Base-by-base conservation (phyloP, 1,284 basidiomycete genomes). In the Neolentinus lepideus region DNA sequence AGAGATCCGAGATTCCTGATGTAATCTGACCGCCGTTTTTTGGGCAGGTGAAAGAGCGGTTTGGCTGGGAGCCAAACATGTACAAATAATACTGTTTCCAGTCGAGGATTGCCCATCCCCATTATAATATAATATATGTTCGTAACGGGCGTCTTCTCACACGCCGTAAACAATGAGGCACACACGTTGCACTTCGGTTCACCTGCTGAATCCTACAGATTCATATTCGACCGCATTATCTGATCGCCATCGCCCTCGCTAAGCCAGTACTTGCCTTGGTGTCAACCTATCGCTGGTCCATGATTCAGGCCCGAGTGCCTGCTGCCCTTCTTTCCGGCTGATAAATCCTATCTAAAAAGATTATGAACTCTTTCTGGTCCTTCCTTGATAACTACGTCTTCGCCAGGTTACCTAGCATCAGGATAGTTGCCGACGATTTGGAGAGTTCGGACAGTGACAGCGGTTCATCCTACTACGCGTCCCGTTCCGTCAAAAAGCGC, bases 321-420 rank as follows among this genome's bases (percentile, higher is more conserved):
- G 38, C 38, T 9, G 38, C 19, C 16, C 38, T 43, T 43, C 19
- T 43, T 21, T 16, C 16, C 38, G 38, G 38, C 38, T 21, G 6
- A 6, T 43, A 43, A 43, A 9, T n/a, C 38, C 16, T 9, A 6
- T 43, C 16, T 43, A n/a, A 43, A 43, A 25, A 21, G 45, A 50
- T 58, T 57, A 67, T 67, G 67, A 68, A 63, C 63, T 58, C 62
- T 26, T 61, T 67, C 54, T 68, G 67, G 66, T 62, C 59, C 53
- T 57, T 67, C 50, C 62, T 68, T 60, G 66, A 68, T 60, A 67
- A 53, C 63, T 68, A 56, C 67, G 66, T 50, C 24, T 50, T 50
- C 22, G 27, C 22, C 10, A 21, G 47, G 47, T 29, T 50, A 22
- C 47, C 27, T 29, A 50, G 22, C 47, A 29, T 50, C 47, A 50